Base-by-base conservation (phyloP, 1,284 basidiomycete genomes). In the Boletus semigastroideus region DNA sequence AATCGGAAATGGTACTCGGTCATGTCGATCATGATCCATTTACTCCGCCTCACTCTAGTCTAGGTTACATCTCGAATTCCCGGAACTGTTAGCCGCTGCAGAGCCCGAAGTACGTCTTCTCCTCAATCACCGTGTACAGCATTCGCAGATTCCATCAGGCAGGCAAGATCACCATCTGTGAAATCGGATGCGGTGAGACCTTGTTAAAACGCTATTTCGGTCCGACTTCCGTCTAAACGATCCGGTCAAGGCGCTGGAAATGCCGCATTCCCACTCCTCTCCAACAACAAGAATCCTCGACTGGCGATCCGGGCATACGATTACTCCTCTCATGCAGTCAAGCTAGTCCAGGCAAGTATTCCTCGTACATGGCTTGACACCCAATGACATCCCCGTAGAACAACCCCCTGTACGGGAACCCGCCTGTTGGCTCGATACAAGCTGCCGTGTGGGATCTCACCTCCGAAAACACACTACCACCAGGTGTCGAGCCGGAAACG, bases 381-480 rank as follows among this genome's bases (percentile, higher is more conserved):
- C 10, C 17, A 10, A 14, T 20, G 12, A 5, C 9, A n/a, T 43
- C 10, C 22, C 17, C 14, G 11, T 38, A 87, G 80, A 76, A 77
- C 30, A 86, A 92, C 61, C 77, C 83, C 1, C 73, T 92, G n/a
- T 97, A 94, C 66, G 64, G 72, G 2, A 69, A 77, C 5, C 83
- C 89, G 2, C 83, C 84, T 3, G 67, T 80, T 11, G 93, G 93
- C 0, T 75, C 80, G 2, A 89, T 98, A 49, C 72, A 79, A 22
- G 89, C 95, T 6, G 80, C 84, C 3, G 92, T 97, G 0, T 99
- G 95, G 95, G 97, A 99, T 66, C 75, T 98, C 31, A 84, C 92
- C 0, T 87, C 87, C 6, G 61, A 69, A 4, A 60, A 73, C 22
- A 67, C 73, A 6, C 74, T 94, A 1, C 94, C 94, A 1, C 72